Evolutionary conservation across 2,329 filamentous ascomycete species (phyloP), one percentile per base, ranked within the genome.

Genomic region (Cladorrhinum sp.): DNA sequence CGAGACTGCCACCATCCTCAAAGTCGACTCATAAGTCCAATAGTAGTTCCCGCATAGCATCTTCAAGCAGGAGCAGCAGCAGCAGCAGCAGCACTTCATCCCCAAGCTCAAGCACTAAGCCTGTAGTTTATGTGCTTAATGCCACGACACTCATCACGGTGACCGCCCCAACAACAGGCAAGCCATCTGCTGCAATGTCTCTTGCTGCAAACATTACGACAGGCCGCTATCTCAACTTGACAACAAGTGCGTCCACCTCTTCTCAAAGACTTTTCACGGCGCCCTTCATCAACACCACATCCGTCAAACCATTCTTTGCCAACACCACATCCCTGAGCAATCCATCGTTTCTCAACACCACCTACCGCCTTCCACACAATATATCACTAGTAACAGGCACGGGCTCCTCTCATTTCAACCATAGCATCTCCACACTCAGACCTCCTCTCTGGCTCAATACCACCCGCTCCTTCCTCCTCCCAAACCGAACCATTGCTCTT

Each of bases 161-260:
- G 3, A 39, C 48, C 16, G 28, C 54, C 1, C 7, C 50, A 0
- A 12, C 16, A 30, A 26, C 54, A 0, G 52, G 42, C 18, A 54
- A 42, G 2, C 18, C 54, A 0, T 54, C 52, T 21, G n/a, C 21
- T 30, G 30, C 51, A 6, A 5, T 16, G 1, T 33, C 53, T 18
- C 18, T 53, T 16, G 4, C 24, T 58, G 53, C n/a, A 7, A 59
- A 26, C 33, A 57, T 20, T 30, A 58, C 58, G 1, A 51, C 49
- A 23, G 55, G 61, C 2, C 46, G n/a, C 16, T 60, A 49, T 48
- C 50, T 58, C 24, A 63, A 63, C 57, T 58, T 55, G 10, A 57
- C 60, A 33, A 62, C 50, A 39, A 46, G 3, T 16, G 16, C 42
- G 7, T 9, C 18, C 2, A 56, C 50, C 12, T 16, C 52, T 2